These are phyloP conservation scores for Malus orientalis DNA, from an alignment of 306 rosid species.

Conservation along the genomic window DNA sequence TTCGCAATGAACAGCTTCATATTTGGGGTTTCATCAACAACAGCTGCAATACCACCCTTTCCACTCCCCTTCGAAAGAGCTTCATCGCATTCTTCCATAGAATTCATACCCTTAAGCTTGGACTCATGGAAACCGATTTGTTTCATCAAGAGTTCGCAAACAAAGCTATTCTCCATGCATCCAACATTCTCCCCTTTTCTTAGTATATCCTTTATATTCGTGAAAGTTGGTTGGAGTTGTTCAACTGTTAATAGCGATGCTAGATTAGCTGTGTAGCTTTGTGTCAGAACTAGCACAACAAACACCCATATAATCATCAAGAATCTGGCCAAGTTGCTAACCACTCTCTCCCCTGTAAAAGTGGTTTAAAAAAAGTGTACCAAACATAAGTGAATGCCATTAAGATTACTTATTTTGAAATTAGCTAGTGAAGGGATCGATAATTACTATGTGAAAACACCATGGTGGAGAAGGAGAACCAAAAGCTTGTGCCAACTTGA, in stretches of 20 bases:
- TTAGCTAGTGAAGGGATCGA: background rate
- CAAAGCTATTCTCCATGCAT: slow-evolving; percentile 5
- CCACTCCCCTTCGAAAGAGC: slow-evolving; percentile 11
- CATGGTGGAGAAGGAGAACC: background rate
- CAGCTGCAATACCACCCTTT: slow-evolving; percentile 50
- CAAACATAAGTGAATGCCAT: background rate
- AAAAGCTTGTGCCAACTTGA: slow-evolving; percentile 2
- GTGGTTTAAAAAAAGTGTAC: too few species aligned
- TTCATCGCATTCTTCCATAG: slow-evolving; percentile 9
- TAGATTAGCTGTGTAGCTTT: slow-evolving; percentile 38
- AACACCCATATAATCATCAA: slow-evolving; percentile 32
- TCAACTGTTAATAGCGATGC: slow-evolving; percentile 27
- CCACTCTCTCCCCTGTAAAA: slow-evolving; percentile 25
- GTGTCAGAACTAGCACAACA: slow-evolving; percentile 27
- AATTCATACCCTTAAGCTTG: background rate
- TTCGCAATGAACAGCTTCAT: slow-evolving; percentile 25
- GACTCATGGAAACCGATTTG: slow-evolving; percentile 14
- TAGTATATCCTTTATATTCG: slow-evolving; percentile 12
- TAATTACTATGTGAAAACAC: background rate
- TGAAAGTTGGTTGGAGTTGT: slow-evolving; percentile 23
- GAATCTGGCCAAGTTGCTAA: slow-evolving; percentile 28
- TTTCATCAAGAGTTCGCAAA: slow-evolving; percentile 4
- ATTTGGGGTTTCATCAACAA: slow-evolving; percentile 41
- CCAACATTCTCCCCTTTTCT: slow-evolving; percentile 19
- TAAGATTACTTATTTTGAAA: background rate